Conservation (phyloP, 2,329 filamentous ascomycete genomes). For the Exophiala viscosa region DNA sequence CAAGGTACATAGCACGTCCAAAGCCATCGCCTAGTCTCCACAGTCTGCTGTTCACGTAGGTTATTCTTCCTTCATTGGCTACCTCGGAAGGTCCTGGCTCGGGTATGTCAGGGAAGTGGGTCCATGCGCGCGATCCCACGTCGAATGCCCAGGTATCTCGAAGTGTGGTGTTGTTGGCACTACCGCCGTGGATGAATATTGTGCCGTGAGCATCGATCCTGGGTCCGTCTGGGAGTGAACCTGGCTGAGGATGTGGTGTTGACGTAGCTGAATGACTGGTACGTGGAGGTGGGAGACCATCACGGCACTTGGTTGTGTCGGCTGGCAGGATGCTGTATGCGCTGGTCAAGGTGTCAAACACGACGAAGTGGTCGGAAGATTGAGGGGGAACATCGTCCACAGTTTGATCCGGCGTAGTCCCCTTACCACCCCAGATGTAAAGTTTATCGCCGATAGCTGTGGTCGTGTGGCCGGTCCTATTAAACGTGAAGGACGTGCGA, state of each 20-base stretch:
- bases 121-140: slow-evolving; percentile 16
- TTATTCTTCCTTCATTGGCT: slow-evolving; percentile 6
- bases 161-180: slow-evolving; percentile 1
- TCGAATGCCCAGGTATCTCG: slow-evolving; percentile 24
- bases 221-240: slow-evolving; percentile 5
- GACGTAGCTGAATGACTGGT: slow-evolving; percentile 11
- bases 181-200: slow-evolving; percentile 21
- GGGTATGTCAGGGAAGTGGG: slow-evolving; percentile 13
- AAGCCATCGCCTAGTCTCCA: slow-evolving; percentile 16
- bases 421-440: slow-evolving; percentile 10
- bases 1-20: slow-evolving; percentile 14
- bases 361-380: slow-evolving; percentile 6
- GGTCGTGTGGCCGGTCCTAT: slow-evolving; percentile 7
- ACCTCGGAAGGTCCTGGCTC: slow-evolving; percentile 6
- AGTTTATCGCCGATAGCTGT: slow-evolving; percentile 10
- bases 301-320: slow-evolving; percentile 6
- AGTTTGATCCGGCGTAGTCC: not conserved
- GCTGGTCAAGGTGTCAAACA: slow-evolving; percentile 14
- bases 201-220: slow-evolving; percentile 16
- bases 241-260: slow-evolving; percentile 9
- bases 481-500: not conserved
- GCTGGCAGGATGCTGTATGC: slow-evolving; percentile 7
- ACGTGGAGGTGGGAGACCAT: slow-evolving; percentile 14
- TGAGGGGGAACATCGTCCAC: not conserved
- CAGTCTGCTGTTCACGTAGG: slow-evolving; percentile 10